Conservation (phyloP, 805 yeast species). For the Torulaspora microellipsoides region DNA sequence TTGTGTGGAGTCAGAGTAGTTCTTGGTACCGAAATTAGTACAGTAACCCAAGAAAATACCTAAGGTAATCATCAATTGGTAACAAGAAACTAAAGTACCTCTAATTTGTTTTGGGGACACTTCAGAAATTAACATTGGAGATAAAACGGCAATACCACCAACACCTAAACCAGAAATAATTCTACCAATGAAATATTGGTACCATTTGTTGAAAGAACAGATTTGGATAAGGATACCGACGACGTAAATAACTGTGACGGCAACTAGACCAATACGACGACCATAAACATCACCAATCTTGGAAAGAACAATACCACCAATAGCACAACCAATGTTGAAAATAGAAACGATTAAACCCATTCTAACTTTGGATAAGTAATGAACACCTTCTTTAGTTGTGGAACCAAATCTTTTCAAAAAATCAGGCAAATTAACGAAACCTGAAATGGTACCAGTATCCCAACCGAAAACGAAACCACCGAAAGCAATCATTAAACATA, state of each 20-base stretch:
- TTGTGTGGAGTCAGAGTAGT: conserved; percentile 43
- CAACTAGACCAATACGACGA: conserved; percentile 59
- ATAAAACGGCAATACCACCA: conserved; percentile 72
- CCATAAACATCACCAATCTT: conserved; percentile 61
- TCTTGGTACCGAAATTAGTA: conserved; percentile 56
- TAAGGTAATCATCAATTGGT: conserved; percentile 65
- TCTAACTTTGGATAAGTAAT: conserved; percentile 49
- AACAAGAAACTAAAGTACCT: conserved; percentile 68
- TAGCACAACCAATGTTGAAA: conserved; percentile 72
- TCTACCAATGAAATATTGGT: conserved; percentile 69
- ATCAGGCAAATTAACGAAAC: conserved; percentile 57
- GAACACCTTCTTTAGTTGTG: conserved; percentile 20
- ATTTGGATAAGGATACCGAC: conserved; percentile 69
- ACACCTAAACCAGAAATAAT: conserved; percentile 69
- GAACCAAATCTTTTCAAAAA: conserved; percentile 55
- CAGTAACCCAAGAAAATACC: conserved; percentile 80
- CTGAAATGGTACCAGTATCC: conserved; percentile 76
- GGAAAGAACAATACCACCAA: conserved; percentile 62
- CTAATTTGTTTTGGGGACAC: conserved; percentile 44
- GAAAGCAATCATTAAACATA: conserved; percentile 34
- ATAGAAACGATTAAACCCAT: conserved; percentile 57
- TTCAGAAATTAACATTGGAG: conserved; percentile 63
- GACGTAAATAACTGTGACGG: conserved; percentile 57
- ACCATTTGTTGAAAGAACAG: conserved; percentile 54
- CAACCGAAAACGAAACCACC: conserved; percentile 62